Evolutionary conservation across 768 basidiomycete genomes (phyloP).

Genomic region (Boletus vinaceobasis): DNA sequence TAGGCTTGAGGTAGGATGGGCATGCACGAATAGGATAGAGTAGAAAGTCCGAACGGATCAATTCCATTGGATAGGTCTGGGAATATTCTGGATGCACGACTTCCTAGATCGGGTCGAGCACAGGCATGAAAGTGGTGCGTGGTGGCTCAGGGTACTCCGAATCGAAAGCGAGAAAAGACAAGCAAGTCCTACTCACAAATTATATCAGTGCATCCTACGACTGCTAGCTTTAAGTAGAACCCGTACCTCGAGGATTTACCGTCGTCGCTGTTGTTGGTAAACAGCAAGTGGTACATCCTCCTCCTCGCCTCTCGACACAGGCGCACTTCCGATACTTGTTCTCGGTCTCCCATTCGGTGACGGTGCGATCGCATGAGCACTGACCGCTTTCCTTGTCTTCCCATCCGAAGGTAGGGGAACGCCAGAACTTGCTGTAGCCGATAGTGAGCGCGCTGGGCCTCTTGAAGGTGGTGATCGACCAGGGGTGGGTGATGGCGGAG

Average conservation of each 20-base stretch:
- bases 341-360: conserved; percentile 38
- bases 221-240: background rate
- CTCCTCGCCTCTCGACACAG: conserved; percentile 47
- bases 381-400: conserved; percentile 59
- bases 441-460: conserved; percentile 63
- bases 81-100: conserved; percentile 27
- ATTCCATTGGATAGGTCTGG: conserved; percentile 16
- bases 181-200: conserved; percentile 3
- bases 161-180: background rate
- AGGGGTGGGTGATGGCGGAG: conserved; percentile 27
- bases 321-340: conserved; percentile 36
- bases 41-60: conserved; percentile 19
- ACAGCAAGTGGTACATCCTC: conserved; percentile 79
- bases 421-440: conserved; percentile 55
- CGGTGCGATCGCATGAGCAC: conserved; percentile 55
- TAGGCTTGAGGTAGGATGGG: conserved; percentile 21
- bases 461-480: conserved; percentile 31
- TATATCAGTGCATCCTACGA: conserved; percentile 5
- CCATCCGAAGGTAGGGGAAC: conserved; percentile 41
- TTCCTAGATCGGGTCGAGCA: conserved; percentile 24
- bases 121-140: background rate
- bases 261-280: conserved; percentile 73
- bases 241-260: conserved; percentile 25
- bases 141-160: conserved; percentile 5
- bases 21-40: conserved; percentile 23